Base-by-base conservation (phyloP, 371 early-diverging fungal genomes). In the Rhizomucor pusillus region DNA sequence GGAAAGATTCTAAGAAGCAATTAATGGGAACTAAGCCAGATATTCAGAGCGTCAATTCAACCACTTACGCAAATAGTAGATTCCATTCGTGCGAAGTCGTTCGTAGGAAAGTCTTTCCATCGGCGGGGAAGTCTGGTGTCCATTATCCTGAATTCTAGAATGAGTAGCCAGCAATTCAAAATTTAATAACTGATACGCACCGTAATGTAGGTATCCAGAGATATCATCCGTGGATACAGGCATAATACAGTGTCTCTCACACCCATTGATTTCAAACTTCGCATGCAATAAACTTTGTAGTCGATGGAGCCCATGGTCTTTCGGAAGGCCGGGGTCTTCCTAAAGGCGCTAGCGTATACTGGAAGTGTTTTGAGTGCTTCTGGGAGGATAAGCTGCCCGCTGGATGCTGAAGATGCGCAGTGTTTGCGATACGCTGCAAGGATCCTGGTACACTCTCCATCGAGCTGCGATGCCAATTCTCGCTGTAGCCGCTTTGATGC, bases 341-440 rank as follows among this genome's bases (percentile, higher is more conserved):
- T 81, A 50, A 98, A 52, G 13, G 51, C 56, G 10, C 59, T 52
- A 6, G 47, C 45, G 77, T 90, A 94, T 35, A 98, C 73, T n/a
- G 99, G 98, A 51, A 91, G 82, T 54, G 95, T 75, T 71, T 98
- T 98, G 76, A 90, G 94, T 0, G 93, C 85, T 66, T 98, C 99
- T 12, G 99, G 98, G 44, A 98, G 73, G 52, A 98, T 96, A 6
- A 98, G 81, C 76, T 97, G 98, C 22, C 95, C 95, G 6, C 94
- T 85, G 1, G 92, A 82, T 11, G 92, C 90, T 5, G 89, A 80
- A 4, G 91, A 75, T 11, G 97, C 95, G 60, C 94, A 94, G 67
- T 94, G 86, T 50, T 87, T 89, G 45, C 99, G 90, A 63, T 98
- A 98, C 0, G 96, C 84, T 16, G 93, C 79, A 44, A 98, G 69